Percentiles rank a stretch among this genome's conserved stretches.
Conservation (phyloP, 768 basidiomycete genomes). For the Auriscalpium microsporum region DNA sequence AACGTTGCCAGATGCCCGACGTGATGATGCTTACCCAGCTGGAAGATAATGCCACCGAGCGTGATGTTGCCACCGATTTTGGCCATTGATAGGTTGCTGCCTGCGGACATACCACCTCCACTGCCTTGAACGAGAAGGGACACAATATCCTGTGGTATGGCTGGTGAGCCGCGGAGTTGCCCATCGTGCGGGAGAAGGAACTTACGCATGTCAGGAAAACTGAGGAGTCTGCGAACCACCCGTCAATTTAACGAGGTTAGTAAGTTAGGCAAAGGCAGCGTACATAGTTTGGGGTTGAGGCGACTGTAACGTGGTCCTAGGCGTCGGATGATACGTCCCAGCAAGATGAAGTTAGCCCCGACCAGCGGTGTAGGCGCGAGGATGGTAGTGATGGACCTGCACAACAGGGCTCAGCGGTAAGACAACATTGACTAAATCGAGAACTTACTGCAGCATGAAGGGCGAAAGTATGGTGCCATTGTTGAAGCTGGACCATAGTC, state of each 20-base stretch:
- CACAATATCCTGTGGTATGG: conserved; percentile 5
- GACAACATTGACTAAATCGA: no score
- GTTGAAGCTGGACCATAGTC: conserved; percentile 26
- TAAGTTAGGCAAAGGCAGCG: conserved; percentile 1
- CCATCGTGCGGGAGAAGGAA: not conserved
- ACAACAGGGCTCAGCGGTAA: no score
- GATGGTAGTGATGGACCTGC: conserved; percentile 25
- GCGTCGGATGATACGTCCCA: conserved; percentile 8
- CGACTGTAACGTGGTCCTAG: conserved; percentile 18
- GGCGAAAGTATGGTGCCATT: conserved; percentile 19
- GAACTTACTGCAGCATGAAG: conserved; percentile 32
- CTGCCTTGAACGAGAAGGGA: conserved; percentile 5
- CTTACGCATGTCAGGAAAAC: conserved; percentile 10
- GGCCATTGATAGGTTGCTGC: not conserved
- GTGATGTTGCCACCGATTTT: conserved; percentile 3
- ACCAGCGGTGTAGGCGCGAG: conserved; percentile 16
- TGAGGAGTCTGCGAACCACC: not conserved
- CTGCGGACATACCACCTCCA: conserved; percentile 6
- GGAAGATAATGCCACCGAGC: conserved; percentile 11
- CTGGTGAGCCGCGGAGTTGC: not conserved
- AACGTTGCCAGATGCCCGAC: not conserved
- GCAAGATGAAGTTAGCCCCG: conserved; percentile 14
- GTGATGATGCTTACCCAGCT: conserved; percentile 5
- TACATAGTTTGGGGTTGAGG: conserved; percentile 5
- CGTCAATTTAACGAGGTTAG: not conserved